Evolutionary conservation across 257 asterid species (phyloP).

Genomic region (Apocynum venetum): DNA sequence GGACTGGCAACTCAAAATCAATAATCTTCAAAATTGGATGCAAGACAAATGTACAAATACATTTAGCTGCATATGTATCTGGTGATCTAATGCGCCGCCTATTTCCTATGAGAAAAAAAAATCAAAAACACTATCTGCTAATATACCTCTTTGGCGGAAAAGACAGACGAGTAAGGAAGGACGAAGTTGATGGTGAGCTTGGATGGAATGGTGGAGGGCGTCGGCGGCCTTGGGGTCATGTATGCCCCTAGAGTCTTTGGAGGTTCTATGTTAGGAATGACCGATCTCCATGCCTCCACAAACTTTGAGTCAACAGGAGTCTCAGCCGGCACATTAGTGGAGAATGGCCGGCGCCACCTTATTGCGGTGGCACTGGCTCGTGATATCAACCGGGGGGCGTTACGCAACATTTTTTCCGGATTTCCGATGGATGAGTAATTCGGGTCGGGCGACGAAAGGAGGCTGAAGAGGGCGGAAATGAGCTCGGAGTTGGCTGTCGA

Average conservation of each 20-base stretch:
- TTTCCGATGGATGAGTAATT: conserved; percentile 4
- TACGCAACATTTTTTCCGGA: conserved; percentile 47
- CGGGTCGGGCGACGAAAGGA: conserved; percentile 25
- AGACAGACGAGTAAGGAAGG: conserved; percentile 67
- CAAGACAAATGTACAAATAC: neutral
- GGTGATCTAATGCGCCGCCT: neutral
- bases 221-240: conserved; percentile 64
- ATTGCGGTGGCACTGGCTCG: conserved; percentile 51
- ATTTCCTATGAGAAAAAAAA: neutral
- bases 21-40: neutral
- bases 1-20: neutral
- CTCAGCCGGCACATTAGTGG: conserved; percentile 55
- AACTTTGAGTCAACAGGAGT: conserved; percentile 54
- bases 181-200: conserved; percentile 84
- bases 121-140: neutral
- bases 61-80: neutral
- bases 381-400: conserved; percentile 36
- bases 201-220: conserved; percentile 62
- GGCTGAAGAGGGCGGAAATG: neutral
- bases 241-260: conserved; percentile 62
- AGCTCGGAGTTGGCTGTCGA: neutral
- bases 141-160: conserved; percentile 59
- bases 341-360: conserved; percentile 58
- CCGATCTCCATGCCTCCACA: conserved; percentile 56
- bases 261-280: conserved; percentile 54